phyloP scores from a whole-genome alignment of 371 early-diverging fungal species.

The Mucor mucedo region DNA sequence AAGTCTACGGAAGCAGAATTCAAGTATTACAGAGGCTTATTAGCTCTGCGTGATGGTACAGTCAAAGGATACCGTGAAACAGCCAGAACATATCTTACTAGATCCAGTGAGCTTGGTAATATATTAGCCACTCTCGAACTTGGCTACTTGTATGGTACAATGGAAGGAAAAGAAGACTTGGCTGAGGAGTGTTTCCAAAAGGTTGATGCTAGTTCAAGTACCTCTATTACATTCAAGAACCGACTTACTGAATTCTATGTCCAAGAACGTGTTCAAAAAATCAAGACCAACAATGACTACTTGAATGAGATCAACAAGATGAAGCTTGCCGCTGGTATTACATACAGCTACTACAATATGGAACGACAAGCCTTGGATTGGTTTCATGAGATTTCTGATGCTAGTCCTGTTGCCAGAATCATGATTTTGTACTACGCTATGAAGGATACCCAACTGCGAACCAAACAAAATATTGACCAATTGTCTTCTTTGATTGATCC shows the following conservation, averaged over 20 bases:
- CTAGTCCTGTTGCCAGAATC: slow-evolving; percentile 17
- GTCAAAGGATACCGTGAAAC: slow-evolving; percentile 16
- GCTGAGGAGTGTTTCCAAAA: slow-evolving; percentile 22
- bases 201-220: slow-evolving; percentile 13
- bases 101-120: slow-evolving; percentile 15
- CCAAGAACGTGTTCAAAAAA: slow-evolving; percentile 6
- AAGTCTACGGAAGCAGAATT: slow-evolving; percentile 8
- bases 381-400: slow-evolving; percentile 20
- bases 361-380: slow-evolving; percentile 30
- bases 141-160: slow-evolving; percentile 23
- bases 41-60: slow-evolving; percentile 17
- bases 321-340: slow-evolving; percentile 31
- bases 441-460: slow-evolving; percentile 12
- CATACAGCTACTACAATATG: slow-evolving; percentile 28
- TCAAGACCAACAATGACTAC: slow-evolving; percentile 15
- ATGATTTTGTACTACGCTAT: slow-evolving; percentile 27
- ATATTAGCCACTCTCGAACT: slow-evolving; percentile 26
- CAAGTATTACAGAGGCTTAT: slow-evolving; percentile 26
- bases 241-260: slow-evolving; percentile 17
- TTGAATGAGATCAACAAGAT: slow-evolving; percentile 20
- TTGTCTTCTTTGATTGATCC: slow-evolving; percentile 6
- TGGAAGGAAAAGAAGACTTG: slow-evolving; percentile 17
- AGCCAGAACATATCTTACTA: slow-evolving; percentile 8
- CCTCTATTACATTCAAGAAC: slow-evolving; percentile 18
- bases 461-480: neutral